Percentiles rank a stretch among this genome's conserved stretches.
phyloP scores from a whole-genome alignment of 768 basidiomycete genomes.

The Amanita phalloides region DNA sequence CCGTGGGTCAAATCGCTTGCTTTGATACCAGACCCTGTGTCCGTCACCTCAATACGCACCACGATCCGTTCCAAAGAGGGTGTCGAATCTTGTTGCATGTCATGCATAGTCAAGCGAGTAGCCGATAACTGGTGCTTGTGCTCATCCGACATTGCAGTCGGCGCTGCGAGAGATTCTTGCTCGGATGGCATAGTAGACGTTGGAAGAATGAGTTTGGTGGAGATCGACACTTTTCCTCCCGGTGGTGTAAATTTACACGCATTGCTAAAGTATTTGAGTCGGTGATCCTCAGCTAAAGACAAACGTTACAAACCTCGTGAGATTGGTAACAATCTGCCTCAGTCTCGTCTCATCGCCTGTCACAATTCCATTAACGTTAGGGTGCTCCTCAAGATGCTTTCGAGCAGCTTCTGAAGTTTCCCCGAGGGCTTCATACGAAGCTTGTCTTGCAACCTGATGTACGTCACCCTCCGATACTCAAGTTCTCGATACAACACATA shows the following conservation, averaged over 20 bases:
- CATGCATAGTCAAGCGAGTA: conserved; percentile 37
- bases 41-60: conserved; percentile 77
- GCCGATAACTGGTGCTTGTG: conserved; percentile 24
- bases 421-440: conserved; percentile 51
- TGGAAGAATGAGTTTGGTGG: conserved; percentile 47
- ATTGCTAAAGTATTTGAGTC: conserved; percentile 32
- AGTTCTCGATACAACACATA: conserved; percentile 15
- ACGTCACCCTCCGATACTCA: background rate
- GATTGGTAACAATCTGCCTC: conserved; percentile 75
- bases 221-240: conserved; percentile 58
- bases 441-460: conserved; percentile 43
- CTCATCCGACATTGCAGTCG: conserved; percentile 10
- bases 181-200: conserved; percentile 5
- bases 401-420: conserved; percentile 30
- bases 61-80: conserved; percentile 50
- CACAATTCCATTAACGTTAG: conserved; percentile 55
- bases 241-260: conserved; percentile 72
- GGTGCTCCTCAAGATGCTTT: conserved; percentile 30
- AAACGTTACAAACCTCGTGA: conserved; percentile 45
- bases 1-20: conserved; percentile 53
- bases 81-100: conserved; percentile 26
- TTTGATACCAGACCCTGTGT: conserved; percentile 52
- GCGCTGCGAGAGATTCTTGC: conserved; percentile 3
- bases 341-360: conserved; percentile 78
- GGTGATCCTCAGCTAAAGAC: background rate